Base-by-base conservation (phyloP, 2,329 filamentous ascomycete genomes). In the Botrytis galanthina region DNA sequence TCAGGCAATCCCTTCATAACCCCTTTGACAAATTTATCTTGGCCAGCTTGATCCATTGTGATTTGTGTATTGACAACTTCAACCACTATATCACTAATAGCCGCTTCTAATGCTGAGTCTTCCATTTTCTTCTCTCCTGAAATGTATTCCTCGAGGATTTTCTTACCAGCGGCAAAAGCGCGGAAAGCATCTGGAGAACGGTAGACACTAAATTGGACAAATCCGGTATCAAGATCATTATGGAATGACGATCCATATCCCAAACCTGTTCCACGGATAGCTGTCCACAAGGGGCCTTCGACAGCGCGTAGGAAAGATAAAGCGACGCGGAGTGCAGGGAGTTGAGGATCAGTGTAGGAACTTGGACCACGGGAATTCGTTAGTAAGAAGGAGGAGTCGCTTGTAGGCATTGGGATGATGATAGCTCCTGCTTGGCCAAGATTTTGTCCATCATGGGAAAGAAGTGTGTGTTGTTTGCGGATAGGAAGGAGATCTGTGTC, bases 231-330 rank as follows among this genome's bases (percentile, higher is more conserved):
- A 42, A 93, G 84, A 79, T 93, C 92, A 63, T 92, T 91, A 62
- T 87, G 87, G 80, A 98, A 97, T 78, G 88, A 90, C 0, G 92
- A 91, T 71, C 95, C 95, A 80, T 99, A 99, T 0, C 96, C 96
- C 70, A 98, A 90, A 62, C 96, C 96, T 61, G 93, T 96, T 73
- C 96, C 96, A 64, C 96, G 93, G 67, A 98, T 93, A 0, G 94
- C 93, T 76, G 92, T 92, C 95, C 96, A 98, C 46, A 99, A 89
- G 0, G 96, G 96, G 0, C 96, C 96, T 82, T 99, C 96, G 29
- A 97, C 92, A 0, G 94, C 91, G 80, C 98, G 95, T 75, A 99
- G 91, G 81, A 98, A 98, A 32, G 94, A 91, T 68, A 94, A 89
- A 0, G 95, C 94, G 12, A 99, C 95, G 81, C 97, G 89, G 70